Evolutionary conservation across 2,329 filamentous ascomycete genomes (phyloP).

Genomic region (Pyrenophora teres): DNA sequence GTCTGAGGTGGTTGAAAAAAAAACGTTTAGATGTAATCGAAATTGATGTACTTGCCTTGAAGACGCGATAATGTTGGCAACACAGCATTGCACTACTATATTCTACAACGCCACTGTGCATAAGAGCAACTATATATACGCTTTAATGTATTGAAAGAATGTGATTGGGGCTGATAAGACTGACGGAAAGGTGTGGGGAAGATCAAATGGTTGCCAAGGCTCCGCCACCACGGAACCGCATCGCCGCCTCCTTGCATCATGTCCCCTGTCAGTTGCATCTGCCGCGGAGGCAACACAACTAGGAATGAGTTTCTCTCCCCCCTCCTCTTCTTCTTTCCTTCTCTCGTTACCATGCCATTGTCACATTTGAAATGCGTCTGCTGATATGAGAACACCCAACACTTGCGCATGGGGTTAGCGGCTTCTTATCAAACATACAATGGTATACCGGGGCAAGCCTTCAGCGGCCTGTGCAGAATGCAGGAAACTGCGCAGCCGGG

Average conservation of each 20-base stretch:
- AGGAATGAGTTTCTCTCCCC: neutral
- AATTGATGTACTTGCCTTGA: too few relatives aligned
- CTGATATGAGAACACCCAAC: neutral
- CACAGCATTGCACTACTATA: too few relatives aligned
- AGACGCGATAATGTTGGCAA: too few relatives aligned
- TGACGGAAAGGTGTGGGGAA: too few relatives aligned
- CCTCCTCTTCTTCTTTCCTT: neutral
- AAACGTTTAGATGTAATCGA: too few relatives aligned
- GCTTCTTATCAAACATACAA: neutral
- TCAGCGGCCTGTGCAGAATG: constrained; percentile 36
- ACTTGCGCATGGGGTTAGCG: neutral
- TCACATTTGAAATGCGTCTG: neutral
- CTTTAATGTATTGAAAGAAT: too few relatives aligned
- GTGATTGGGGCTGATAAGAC: too few relatives aligned
- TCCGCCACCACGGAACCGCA: neutral
- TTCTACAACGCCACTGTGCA: too few relatives aligned
- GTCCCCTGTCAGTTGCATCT: neutral
- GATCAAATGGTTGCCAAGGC: neutral
- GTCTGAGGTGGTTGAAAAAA: too few relatives aligned
- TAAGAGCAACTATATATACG: too few relatives aligned
- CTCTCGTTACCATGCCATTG: neutral
- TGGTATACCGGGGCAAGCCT: constrained; percentile 35
- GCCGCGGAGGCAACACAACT: neutral
- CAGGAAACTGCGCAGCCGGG: constrained; percentile 35
- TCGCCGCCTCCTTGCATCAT: constrained; percentile 2